Conservation (phyloP, 2,329 filamentous ascomycete genomes). For the Claviceps sp. region DNA sequence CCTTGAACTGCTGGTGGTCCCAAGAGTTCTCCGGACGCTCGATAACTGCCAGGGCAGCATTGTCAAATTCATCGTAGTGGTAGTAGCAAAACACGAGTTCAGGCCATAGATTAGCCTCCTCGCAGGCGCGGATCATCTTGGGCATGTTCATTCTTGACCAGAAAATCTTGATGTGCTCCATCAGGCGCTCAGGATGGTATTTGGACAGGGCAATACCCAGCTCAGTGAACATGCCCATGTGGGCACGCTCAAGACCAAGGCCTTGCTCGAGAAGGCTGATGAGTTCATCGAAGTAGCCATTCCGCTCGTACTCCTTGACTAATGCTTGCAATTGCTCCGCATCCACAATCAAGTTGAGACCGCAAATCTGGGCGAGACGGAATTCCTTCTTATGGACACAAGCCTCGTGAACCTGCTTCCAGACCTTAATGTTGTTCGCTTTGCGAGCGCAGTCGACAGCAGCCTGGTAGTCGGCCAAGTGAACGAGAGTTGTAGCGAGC, state of each 20-base stretch:
- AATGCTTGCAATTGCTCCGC: conserved; percentile 88
- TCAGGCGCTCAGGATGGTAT: conserved; percentile 88
- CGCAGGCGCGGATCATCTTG: conserved; percentile 86
- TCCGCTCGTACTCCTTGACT: conserved; percentile 91
- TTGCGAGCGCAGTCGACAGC: conserved; percentile 96
- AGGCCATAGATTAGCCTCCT: conserved; percentile 92
- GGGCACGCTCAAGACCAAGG: conserved; percentile 77
- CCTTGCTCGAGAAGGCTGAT: conserved; percentile 90
- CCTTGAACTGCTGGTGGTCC: conserved; percentile 99
- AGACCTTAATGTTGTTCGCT: conserved; percentile 98
- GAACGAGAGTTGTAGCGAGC: conserved; percentile 92
- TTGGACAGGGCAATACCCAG: conserved; percentile 84
- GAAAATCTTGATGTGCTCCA: conserved; percentile 98
- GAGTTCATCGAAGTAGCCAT: conserved; percentile 97
- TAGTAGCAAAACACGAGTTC: conserved; percentile 96
- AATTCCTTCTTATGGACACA: conserved; percentile 98
- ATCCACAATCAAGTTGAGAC: conserved; percentile 94
- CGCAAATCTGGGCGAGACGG: conserved; percentile 95
- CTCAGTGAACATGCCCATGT: conserved; percentile 96
- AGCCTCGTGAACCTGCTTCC: conserved; percentile 95
- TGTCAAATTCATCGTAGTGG: conserved; percentile 97
- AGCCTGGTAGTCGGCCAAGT: conserved; percentile 91
- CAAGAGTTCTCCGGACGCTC: conserved; percentile 94
- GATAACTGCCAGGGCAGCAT: conserved; percentile 93
- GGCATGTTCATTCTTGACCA: conserved; percentile 97